Percentiles rank a stretch among this genome's conserved stretches.
Conservation (phyloP, 306 rosid species). For the Clitoria ternatea region DNA sequence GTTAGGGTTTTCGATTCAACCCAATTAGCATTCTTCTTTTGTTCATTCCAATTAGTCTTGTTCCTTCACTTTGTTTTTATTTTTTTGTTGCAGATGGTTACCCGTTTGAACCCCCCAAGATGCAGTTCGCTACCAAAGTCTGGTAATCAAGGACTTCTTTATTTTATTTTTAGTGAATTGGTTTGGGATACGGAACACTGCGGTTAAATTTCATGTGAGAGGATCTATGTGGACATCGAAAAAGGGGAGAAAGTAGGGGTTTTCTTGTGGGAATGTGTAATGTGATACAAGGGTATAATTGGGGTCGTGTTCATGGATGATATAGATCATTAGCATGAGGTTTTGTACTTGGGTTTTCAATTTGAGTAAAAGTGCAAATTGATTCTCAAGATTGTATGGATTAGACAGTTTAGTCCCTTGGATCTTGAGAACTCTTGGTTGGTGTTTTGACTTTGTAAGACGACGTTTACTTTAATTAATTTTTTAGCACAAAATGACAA, state of each 20-base stretch:
- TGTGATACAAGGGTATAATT: background rate
- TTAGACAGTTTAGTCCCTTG: too few species aligned
- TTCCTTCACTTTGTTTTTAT: background rate
- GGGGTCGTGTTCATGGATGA: background rate
- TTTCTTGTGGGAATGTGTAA: background rate
- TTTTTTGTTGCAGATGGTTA: constrained; percentile 71
- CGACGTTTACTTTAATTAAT: too few species aligned
- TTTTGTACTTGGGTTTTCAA: background rate
- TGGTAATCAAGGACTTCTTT: constrained; percentile 43
- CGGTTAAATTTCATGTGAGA: background rate
- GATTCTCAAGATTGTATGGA: too few species aligned
- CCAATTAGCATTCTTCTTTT: background rate
- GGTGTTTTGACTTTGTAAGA: too few species aligned
- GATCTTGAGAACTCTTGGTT: too few species aligned
- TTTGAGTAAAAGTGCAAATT: too few species aligned
- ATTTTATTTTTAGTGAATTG: background rate
- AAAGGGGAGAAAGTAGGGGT: background rate
- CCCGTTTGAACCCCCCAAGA: constrained; percentile 97
- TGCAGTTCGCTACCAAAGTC: constrained; percentile 90
- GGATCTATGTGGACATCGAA: background rate
- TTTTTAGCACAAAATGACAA: too few species aligned
- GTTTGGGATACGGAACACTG: background rate
- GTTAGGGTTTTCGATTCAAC: constrained; percentile 36
- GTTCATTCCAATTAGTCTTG: too few species aligned
- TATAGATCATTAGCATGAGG: background rate